Evolutionary conservation across 1,284 basidiomycete species (phyloP).

Genomic region (Cystobasidium slooffiae): DNA sequence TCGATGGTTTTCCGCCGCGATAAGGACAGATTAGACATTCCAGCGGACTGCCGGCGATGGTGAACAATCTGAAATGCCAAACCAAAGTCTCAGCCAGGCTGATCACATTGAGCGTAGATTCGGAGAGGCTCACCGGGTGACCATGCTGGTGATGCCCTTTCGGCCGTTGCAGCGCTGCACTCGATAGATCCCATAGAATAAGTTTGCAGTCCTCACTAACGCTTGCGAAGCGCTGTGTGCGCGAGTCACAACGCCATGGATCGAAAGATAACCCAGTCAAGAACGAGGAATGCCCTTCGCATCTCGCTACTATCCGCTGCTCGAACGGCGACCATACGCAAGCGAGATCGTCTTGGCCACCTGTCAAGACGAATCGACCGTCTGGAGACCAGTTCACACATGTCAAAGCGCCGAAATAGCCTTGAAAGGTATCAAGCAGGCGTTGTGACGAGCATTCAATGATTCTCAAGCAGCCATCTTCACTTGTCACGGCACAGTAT

Average conservation of each 20-base stretch:
- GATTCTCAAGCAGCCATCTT: slow-evolving; percentile 44
- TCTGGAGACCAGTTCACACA: slow-evolving; percentile 94
- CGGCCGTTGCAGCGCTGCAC: slow-evolving; percentile 72
- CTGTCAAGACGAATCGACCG: slow-evolving; percentile 85
- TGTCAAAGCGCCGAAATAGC: slow-evolving; percentile 87
- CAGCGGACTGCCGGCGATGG: slow-evolving; percentile 65
- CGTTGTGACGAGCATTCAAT: slow-evolving; percentile 58
- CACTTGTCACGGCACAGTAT: slow-evolving; percentile 37
- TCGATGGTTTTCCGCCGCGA: slow-evolving; percentile 63
- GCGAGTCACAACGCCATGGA: slow-evolving; percentile 76
- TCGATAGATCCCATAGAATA: slow-evolving; percentile 92
- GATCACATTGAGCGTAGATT: background rate
- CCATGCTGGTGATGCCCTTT: slow-evolving; percentile 64
- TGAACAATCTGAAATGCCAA: slow-evolving; percentile 20
- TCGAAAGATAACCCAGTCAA: slow-evolving; percentile 90
- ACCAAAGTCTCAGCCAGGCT: background rate
- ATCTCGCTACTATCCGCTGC: slow-evolving; percentile 88
- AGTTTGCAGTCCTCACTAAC: slow-evolving; percentile 94
- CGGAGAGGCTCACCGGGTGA: slow-evolving; percentile 25
- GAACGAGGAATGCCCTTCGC: slow-evolving; percentile 95
- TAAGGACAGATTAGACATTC: slow-evolving; percentile 73
- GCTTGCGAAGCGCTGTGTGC: slow-evolving; percentile 70
- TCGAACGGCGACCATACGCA: slow-evolving; percentile 92
- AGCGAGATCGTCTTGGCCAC: slow-evolving; percentile 91
- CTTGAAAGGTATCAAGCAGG: slow-evolving; percentile 83